phyloP scores from a whole-genome alignment of 78 protist genomes.

The Acrasis kona region DNA sequence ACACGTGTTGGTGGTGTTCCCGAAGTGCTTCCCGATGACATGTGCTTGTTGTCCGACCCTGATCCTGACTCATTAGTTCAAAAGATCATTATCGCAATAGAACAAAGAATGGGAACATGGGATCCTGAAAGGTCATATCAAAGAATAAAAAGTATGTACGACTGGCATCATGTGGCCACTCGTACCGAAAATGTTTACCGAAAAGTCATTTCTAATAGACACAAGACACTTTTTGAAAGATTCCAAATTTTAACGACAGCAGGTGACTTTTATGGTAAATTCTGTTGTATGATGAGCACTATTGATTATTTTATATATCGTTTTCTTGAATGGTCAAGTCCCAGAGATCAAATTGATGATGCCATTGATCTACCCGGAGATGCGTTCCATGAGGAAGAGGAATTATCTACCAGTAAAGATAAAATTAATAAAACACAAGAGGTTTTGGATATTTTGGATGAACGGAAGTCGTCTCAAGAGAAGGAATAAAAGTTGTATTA shows the following conservation, averaged over 20 bases:
- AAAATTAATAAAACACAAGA: too few species aligned
- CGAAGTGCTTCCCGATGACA: constrained; percentile 76
- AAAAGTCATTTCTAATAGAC: background rate
- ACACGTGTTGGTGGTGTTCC: constrained; percentile 94
- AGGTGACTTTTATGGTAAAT: background rate
- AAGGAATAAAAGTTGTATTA: too few species aligned
- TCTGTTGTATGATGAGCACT: too few species aligned
- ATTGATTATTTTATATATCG: too few species aligned
- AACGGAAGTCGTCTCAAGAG: too few species aligned
- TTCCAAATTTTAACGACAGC: background rate
- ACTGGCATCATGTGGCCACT: constrained; percentile 67
- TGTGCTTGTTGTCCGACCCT: background rate
- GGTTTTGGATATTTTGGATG: too few species aligned
- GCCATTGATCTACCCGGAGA: too few species aligned
- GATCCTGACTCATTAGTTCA: background rate
- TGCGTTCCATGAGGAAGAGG: too few species aligned
- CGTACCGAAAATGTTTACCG: constrained; percentile 56
- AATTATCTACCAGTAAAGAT: too few species aligned
- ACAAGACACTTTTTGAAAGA: background rate
- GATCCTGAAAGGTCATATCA: constrained; percentile 5
- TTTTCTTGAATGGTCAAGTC: too few species aligned
- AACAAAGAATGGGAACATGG: background rate
- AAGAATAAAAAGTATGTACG: constrained; percentile 44
- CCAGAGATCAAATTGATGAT: too few species aligned
- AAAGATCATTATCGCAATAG: background rate